phyloP scores from a whole-genome alignment of 805 yeast genomes.

The Barnettozyma vustinii region DNA sequence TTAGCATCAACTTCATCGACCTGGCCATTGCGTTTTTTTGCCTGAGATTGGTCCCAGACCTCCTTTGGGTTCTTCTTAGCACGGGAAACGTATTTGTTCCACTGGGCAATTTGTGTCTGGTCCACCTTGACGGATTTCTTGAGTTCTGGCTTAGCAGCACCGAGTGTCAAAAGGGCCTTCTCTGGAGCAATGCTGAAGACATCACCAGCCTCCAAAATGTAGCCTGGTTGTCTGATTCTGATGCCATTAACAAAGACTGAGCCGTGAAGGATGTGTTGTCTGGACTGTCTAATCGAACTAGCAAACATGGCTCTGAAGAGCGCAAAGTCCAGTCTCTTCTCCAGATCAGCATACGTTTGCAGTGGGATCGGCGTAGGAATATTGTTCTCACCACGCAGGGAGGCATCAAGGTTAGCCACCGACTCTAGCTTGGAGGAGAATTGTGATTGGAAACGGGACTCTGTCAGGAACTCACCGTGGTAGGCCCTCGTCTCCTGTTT shows the following conservation, averaged over 20 bases:
- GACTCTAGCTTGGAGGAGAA: slow-evolving; percentile 70
- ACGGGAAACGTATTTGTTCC: slow-evolving; percentile 66
- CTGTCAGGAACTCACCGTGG: slow-evolving; percentile 92
- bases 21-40: slow-evolving; percentile 31
- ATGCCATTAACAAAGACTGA: slow-evolving; percentile 84
- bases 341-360: slow-evolving; percentile 86
- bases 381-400: slow-evolving; percentile 53
- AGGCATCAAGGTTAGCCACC: slow-evolving; percentile 85
- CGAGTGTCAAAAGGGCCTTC: slow-evolving; percentile 78
- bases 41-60: slow-evolving; percentile 30
- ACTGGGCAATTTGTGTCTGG: slow-evolving; percentile 61
- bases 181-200: slow-evolving; percentile 81
- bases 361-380: slow-evolving; percentile 74
- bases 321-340: slow-evolving; percentile 85
- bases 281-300: slow-evolving; percentile 87
- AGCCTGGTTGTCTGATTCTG: slow-evolving; percentile 72
- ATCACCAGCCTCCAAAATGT: slow-evolving; percentile 77
- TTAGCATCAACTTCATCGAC: slow-evolving; percentile 17
- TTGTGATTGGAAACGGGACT: slow-evolving; percentile 67
- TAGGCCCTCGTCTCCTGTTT: slow-evolving; percentile 90
- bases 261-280: slow-evolving; percentile 78
- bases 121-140: slow-evolving; percentile 65
- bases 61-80: slow-evolving; percentile 43
- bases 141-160: slow-evolving; percentile 75
- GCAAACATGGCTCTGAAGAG: slow-evolving; percentile 91